Base-by-base conservation (phyloP, 2,329 filamentous ascomycete species). In the Penicillium olsonii region DNA sequence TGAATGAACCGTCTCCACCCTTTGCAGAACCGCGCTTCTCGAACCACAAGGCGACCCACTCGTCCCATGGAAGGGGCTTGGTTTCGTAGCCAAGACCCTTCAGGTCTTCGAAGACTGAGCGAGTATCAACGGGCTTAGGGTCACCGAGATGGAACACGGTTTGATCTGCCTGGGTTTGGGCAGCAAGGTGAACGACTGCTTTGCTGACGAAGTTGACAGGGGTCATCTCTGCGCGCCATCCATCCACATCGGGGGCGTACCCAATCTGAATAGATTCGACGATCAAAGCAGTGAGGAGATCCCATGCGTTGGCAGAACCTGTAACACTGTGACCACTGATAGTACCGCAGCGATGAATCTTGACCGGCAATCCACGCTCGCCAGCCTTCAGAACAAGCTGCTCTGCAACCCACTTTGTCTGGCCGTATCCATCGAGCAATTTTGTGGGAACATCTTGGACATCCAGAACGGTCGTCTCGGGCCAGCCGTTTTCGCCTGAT, bases 171-270 rank as follows among this genome's bases (percentile, higher is more conserved):
- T 84, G 77, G 0, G 74, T 79, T 50, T 89, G 79, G 57, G 86
- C 84, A 34, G 85, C 80, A 17, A 92, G 78, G 15, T 87, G 83
- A 19, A 88, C 75, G 56, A 92, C 88, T 4, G 87, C 84, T 55
- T 84, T 84, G 70, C 84, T 88, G 50, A 91, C 87, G 61, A 89
- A 91, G 68, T 92, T 88, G 12, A 90, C 88, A 0, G 88, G 88
- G 0, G 88, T 91, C 88, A 92, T 92, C 71, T 92, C 88, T 1
- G 87, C 82, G 42, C 85, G 82, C 88, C 88, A 92, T 35, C 84
- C 84, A 42, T 86, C 78, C 4, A 91, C 84, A 45, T 88, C 79
- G 0, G 88, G 88, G 1, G 82, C 82, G 57, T 82, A 81, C 5
- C 87, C 87, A 3, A 92, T 77, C 44, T 87, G 84, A 31, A 92